phyloP scores from a whole-genome alignment of 441 rosid genomes.

The Adansonia madagascariensis region DNA sequence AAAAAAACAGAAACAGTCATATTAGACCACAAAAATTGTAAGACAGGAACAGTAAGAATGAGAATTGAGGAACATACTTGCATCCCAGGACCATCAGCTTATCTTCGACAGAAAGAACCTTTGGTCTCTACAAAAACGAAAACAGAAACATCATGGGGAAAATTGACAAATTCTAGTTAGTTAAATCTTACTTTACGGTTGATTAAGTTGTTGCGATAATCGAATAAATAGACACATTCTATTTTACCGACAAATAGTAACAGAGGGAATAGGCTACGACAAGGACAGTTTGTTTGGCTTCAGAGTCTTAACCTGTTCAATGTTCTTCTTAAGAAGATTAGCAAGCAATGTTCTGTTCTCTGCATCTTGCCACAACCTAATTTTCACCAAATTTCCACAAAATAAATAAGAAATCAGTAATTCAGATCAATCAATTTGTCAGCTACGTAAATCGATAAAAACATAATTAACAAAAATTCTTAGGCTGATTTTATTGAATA shows the following conservation, averaged over 20 bases:
- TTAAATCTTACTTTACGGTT: slow-evolving; percentile 1
- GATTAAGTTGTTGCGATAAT: neutral
- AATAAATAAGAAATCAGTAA: slow-evolving; percentile 27
- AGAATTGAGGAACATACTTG: slow-evolving; percentile 62
- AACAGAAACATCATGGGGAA: slow-evolving; percentile 26
- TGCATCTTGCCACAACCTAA: slow-evolving; percentile 97
- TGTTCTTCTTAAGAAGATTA: slow-evolving; percentile 68
- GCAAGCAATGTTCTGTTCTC: slow-evolving; percentile 74
- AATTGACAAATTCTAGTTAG: neutral
- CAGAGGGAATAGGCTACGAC: neutral
- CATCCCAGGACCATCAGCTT: slow-evolving; percentile 83
- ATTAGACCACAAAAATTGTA: neutral
- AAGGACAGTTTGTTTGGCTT: neutral
- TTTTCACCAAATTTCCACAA: slow-evolving; percentile 27
- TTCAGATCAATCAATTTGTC: neutral
- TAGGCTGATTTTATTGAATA: neutral
- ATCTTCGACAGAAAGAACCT: slow-evolving; percentile 89
- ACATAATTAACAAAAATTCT: neutral
- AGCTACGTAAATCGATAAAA: neutral
- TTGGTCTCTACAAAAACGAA: slow-evolving; percentile 70
- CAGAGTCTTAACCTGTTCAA: slow-evolving; percentile 57
- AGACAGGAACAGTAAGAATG: neutral
- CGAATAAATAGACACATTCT: neutral
- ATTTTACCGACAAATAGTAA: slow-evolving; percentile 2
- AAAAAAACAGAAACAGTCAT: slow-evolving; percentile 6